Evolutionary conservation across 1,284 basidiomycete species (phyloP), one percentile per base, ranked within the genome.

Genomic region (Ganoderma sinense): DNA sequence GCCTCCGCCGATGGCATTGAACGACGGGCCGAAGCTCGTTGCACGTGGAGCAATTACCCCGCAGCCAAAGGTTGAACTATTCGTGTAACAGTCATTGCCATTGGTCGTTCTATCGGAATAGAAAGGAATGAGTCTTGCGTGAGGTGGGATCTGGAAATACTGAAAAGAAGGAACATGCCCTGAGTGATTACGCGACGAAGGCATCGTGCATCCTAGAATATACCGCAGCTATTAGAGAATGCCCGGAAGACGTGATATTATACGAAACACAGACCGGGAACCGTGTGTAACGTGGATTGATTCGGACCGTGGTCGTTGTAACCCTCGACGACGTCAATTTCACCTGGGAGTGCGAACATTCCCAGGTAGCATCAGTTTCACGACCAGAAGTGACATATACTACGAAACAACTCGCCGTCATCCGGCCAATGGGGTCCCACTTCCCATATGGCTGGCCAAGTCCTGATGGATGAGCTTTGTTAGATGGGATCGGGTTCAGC

Each of bases 251-350:
- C 13, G 13, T 5, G 6, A 51, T 0, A 8, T 23, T 23, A 14
- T 51, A 14, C 48, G 59, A 6, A 59, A 16, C 45, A 70, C 75
- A 60, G 62, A 84, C 85, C 84, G 23, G 84, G 62, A 68, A 79
- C 82, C 0, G 91, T 92, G 77, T 94, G 93, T 13, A 95, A 80
- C 16, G 89, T 91, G 2, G 86, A 84, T 64, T 83, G 82, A 75
- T 94, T 88, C 14, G 88, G 84, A 0, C 78, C 77, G 73, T 84
- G 78, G 74, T 87, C 84, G 74, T 93, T 92, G 45, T 91, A 87
- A 16, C 88, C 91, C 78, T 93, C 92, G 18, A 93, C 66, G 39
- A 93, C 89, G 78, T 93, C 92, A 31, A 92, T 84, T 78, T 93
- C 88, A 0, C 89, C 89, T 88, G 53, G 11, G 48, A 51, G 23